A percentile compares a stretch with the other conserved stretches of the same genome.
These are phyloP conservation scores for Dioszegia crocea DNA, from an alignment of 768 basidiomycete species.

Conservation along the genomic window DNA sequence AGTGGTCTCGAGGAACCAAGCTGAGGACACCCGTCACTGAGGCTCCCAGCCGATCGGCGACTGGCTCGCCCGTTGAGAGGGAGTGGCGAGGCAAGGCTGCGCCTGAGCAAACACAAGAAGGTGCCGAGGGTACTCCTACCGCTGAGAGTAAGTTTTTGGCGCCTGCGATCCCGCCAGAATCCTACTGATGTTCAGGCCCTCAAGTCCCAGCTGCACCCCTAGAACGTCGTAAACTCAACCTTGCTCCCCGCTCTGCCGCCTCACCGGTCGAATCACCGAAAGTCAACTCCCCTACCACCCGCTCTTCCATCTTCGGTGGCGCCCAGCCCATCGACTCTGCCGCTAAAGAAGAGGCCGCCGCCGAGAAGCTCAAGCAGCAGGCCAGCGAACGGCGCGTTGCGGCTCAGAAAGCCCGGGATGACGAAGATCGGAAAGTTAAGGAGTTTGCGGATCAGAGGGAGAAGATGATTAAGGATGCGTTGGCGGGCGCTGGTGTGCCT, in stretches of 20 bases:
- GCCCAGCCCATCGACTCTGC: constrained; percentile 86
- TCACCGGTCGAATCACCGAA: constrained; percentile 58
- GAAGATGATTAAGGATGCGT: constrained; percentile 61
- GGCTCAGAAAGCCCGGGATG: constrained; percentile 34
- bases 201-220: constrained; percentile 67
- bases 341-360: constrained; percentile 57
- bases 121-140: constrained; percentile 18
- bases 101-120: constrained; percentile 23
- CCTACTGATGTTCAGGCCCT: constrained; percentile 58
- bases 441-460: constrained; percentile 35
- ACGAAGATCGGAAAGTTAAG: constrained; percentile 27
- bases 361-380: constrained; percentile 37
- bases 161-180: not conserved
- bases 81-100: constrained; percentile 43
- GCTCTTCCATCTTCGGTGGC: constrained; percentile 74
- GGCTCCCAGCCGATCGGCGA: constrained; percentile 15
- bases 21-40: constrained; percentile 33
- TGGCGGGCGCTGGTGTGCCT: constrained; percentile 22
- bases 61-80: constrained; percentile 35
- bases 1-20: constrained; percentile 50
- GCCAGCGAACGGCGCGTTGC: constrained; percentile 37
- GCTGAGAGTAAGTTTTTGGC: constrained; percentile 19
- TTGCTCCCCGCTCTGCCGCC: constrained; percentile 68
- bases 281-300: constrained; percentile 54
- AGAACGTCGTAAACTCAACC: constrained; percentile 73